Conservation (phyloP, 768 basidiomycete genomes). For the Naematelia encephala region DNA sequence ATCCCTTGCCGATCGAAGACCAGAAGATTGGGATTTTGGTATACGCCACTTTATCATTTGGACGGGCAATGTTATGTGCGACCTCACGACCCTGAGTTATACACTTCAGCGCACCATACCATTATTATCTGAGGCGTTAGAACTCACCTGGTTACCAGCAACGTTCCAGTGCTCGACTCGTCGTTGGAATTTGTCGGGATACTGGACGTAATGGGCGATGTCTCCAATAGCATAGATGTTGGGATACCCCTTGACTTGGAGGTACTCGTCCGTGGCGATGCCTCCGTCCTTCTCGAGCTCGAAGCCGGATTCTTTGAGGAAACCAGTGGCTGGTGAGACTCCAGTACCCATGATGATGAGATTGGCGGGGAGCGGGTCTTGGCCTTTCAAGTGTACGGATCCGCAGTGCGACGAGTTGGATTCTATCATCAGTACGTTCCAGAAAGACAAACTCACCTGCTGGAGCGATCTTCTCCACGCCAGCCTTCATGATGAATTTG, state of each 20-base stretch:
- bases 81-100: conserved; percentile 62
- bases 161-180: conserved; percentile 94
- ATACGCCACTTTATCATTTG: conserved; percentile 53
- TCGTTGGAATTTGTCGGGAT: conserved; percentile 62
- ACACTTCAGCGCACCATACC: neutral
- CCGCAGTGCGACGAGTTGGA: conserved; percentile 59
- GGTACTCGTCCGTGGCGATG: conserved; percentile 69
- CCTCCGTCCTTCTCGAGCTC: conserved; percentile 70
- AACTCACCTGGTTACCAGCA: conserved; percentile 65
- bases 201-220: conserved; percentile 76
- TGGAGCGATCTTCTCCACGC: conserved; percentile 66
- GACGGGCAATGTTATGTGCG: conserved; percentile 68
- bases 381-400: conserved; percentile 64
- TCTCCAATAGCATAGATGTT: conserved; percentile 59
- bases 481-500: conserved; percentile 74
- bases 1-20: conserved; percentile 76
- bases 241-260: conserved; percentile 57
- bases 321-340: conserved; percentile 75
- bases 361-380: conserved; percentile 66
- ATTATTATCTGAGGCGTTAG: neutral
- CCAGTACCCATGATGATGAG: conserved; percentile 82
- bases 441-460: conserved; percentile 50
- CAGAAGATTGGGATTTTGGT: conserved; percentile 81
- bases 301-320: conserved; percentile 63
- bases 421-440: conserved; percentile 10